Base-by-base conservation (phyloP, 2,329 filamentous ascomycete species). In the Metarhizium humberi region DNA sequence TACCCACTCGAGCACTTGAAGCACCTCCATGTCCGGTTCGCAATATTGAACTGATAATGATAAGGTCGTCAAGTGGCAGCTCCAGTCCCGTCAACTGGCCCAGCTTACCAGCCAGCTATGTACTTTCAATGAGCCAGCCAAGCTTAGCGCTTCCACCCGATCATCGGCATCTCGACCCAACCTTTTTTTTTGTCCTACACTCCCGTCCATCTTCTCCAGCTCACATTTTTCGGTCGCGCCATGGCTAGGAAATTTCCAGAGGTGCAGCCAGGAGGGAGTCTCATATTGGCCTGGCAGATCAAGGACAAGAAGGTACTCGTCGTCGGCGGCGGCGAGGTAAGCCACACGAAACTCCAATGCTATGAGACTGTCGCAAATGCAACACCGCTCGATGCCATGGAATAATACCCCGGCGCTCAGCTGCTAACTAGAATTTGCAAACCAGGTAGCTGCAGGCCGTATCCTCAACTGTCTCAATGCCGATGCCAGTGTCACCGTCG, bases 261-360 rank as follows among this genome's bases (percentile, higher is more conserved):
- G 60, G 82, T 97, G 32, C 86, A 96, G 72, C 89, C 90, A 55
- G 92, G 92, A 52, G 94, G 92, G 57, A 97, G 92, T 58, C 75
- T 99, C 61, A 94, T 99, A 60, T 77, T 99, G 53, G 94, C 94
- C 67, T 99, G 92, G 92, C 94, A 97, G 75, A 86, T 96, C 65
- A 87, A 85, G 67, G 86, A 86, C 70, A 96, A 95, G 73, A 84
- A 85, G 60, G 87, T 97, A 16, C 75, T 99, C n/a, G 88, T 99
- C 4, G 84, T 99, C 7, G 94, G 94, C 60, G 94, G 94, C 64
- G 94, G 94, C 71, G 92, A 97, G 80, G 92, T 95, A 75, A 62
- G 81, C 46, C 18, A 20, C 46, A 20, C 46, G 7, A 48, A 10
- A 55, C 53, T 50, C 46, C 38, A 48, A 38, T 20, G 8, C 18